These are phyloP conservation scores for Atractiella rhizophila DNA, from an alignment of 768 basidiomycete genomes.

Conservation along the genomic window DNA sequence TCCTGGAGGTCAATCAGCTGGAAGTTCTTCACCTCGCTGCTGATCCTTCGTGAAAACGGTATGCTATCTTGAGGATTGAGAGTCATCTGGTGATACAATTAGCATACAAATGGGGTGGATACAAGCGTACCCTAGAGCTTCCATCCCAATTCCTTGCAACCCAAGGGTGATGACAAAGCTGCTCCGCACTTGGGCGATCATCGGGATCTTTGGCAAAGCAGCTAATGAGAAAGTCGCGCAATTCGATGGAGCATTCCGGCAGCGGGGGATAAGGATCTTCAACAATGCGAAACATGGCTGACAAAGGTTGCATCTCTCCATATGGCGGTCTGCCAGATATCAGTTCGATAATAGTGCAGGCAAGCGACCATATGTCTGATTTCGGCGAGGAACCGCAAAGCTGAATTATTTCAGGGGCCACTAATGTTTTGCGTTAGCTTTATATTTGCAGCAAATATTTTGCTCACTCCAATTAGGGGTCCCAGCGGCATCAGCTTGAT, in stretches of 20 bases:
- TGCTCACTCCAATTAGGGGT: conserved; percentile 83
- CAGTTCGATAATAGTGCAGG: conserved; percentile 79
- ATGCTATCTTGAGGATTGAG: conserved; percentile 80
- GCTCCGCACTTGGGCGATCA: conserved; percentile 55
- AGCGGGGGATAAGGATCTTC: conserved; percentile 73
- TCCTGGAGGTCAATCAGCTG: conserved; percentile 23
- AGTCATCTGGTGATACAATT: conserved; percentile 27
- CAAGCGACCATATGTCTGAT: conserved; percentile 86
- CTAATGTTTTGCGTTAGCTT: conserved; percentile 1
- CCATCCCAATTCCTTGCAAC: conserved; percentile 47
- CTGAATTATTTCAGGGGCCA: conserved; percentile 95
- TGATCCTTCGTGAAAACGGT: conserved; percentile 77
- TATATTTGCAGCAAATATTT: too few species aligned
- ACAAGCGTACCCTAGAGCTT: not conserved
- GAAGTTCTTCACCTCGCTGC: conserved; percentile 39
- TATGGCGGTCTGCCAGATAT: conserved; percentile 81
- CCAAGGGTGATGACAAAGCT: conserved; percentile 78
- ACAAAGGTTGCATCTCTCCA: conserved; percentile 34
- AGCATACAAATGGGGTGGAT: not conserved
- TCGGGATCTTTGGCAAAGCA: conserved; percentile 78
- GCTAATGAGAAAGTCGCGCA: conserved; percentile 51
- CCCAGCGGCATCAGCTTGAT: conserved; percentile 37
- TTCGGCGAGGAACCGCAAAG: conserved; percentile 79
- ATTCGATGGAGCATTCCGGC: conserved; percentile 51
- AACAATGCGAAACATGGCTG: conserved; percentile 94